phyloP scores from a whole-genome alignment of 495 filamentous ascomycete genomes.

The Penicillium daleae region DNA sequence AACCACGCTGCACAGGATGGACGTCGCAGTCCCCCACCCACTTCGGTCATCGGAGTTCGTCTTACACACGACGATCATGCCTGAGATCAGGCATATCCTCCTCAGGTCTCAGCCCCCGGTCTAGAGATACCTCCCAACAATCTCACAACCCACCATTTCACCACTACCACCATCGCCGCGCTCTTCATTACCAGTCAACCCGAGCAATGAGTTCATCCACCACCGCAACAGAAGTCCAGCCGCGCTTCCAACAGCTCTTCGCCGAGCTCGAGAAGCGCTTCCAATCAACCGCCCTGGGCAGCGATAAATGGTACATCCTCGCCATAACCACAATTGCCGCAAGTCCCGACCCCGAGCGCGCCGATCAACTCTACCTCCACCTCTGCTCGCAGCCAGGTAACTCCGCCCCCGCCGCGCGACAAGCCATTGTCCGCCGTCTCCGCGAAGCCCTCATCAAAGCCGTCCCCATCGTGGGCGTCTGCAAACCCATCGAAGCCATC shows the following conservation, averaged over 20 bases:
- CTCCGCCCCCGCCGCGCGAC: constrained; percentile 38
- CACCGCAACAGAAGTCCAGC: constrained; percentile 27
- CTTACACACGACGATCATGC: constrained; percentile 1
- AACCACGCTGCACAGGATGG: constrained; percentile 10
- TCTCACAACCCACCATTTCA: neutral
- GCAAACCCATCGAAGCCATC: constrained; percentile 56
- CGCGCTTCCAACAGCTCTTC: constrained; percentile 50
- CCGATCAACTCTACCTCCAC: constrained; percentile 54
- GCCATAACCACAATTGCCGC: constrained; percentile 50
- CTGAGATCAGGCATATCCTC: neutral
- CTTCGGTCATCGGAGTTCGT: constrained; percentile 24
- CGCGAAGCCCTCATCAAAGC: constrained; percentile 57
- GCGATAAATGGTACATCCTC: constrained; percentile 62
- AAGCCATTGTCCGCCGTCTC: constrained; percentile 53
- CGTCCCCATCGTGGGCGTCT: constrained; percentile 55
- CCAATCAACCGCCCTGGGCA: constrained; percentile 47
- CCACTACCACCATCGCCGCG: constrained; percentile 2
- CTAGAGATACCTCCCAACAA: neutral
- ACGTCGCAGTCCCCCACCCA: constrained; percentile 17
- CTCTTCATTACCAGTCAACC: neutral
- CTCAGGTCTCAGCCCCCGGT: neutral
- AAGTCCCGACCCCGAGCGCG: constrained; percentile 49
- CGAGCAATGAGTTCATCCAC: constrained; percentile 23
- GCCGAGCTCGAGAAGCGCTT: constrained; percentile 55
- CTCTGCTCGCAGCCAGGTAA: constrained; percentile 48